Evolutionary conservation across 2,329 filamentous ascomycete species (phyloP).

Genomic region (Chrysoporthe cubensis): DNA sequence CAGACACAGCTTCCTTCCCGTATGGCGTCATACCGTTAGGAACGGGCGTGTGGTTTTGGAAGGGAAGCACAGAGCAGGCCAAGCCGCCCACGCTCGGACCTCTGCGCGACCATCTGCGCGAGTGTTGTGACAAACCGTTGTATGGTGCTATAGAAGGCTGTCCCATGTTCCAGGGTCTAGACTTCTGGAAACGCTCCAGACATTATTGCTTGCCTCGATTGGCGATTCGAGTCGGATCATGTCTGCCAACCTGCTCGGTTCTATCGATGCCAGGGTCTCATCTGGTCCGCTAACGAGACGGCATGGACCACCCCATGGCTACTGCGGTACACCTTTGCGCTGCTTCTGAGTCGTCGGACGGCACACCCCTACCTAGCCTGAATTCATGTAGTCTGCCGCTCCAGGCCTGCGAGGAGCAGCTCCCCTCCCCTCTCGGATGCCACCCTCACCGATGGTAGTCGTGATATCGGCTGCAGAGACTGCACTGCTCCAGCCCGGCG

Average conservation of each 20-base stretch:
- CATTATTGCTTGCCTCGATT: conserved; percentile 17
- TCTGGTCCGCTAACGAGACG: neutral
- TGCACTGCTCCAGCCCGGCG: neutral
- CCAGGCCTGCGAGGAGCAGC: neutral
- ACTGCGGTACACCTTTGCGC: conserved; percentile 6
- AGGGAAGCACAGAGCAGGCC: neutral
- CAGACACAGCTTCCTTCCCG: conserved; percentile 13
- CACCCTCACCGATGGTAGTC: neutral
- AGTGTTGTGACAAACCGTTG: neutral
- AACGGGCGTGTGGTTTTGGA: neutral
- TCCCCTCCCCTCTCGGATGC: neutral
- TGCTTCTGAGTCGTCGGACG: conserved; percentile 2
- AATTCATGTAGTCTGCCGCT: neutral
- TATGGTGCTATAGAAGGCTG: neutral
- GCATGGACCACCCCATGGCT: neutral
- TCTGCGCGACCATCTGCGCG: neutral
- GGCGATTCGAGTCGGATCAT: conserved; percentile 20
- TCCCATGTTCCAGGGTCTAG: conserved; percentile 2
- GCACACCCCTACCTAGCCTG: neutral
- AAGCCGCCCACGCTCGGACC: neutral
- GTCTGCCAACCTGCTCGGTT: neutral
- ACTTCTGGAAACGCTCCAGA: conserved; percentile 13
- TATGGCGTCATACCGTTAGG: conserved; percentile 19
- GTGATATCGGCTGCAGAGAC: neutral
- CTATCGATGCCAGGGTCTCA: neutral